Evolutionary conservation across 1,284 basidiomycete species (phyloP).

Genomic region (Acaromyces ingoldii): DNA sequence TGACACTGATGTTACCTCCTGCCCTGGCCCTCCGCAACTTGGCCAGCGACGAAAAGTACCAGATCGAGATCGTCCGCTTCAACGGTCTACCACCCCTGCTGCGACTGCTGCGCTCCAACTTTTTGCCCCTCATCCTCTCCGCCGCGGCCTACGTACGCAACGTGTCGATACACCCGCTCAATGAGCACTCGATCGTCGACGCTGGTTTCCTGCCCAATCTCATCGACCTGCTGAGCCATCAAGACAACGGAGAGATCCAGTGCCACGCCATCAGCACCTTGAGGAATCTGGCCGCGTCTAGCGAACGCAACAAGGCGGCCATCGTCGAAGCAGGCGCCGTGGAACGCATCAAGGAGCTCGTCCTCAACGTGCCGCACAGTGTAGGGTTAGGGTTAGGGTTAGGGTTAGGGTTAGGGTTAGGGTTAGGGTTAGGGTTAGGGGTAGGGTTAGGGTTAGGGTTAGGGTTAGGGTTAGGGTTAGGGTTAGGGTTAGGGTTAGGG

Average conservation of each 20-base stretch:
- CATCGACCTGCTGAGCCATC: conserved; percentile 93
- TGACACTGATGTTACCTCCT: conserved; percentile 99
- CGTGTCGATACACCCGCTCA: conserved; percentile 95
- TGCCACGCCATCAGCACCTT: conserved; percentile 99
- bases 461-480: no score
- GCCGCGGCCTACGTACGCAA: conserved; percentile 98
- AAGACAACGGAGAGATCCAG: conserved; percentile 98
- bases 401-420: no score
- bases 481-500: no score
- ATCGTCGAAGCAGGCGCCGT: conserved; percentile 99
- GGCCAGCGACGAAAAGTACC: conserved; percentile 98
- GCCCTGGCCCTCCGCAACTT: conserved; percentile 93
- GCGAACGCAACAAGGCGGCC: conserved; percentile 96
- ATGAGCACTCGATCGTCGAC: conserved; percentile 99
- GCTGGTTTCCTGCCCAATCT: conserved; percentile 93
- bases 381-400: no score
- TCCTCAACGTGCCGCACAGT: conserved; percentile 87
- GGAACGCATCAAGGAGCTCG: conserved; percentile 92
- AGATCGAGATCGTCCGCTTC: conserved; percentile 95
- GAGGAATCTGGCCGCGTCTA: conserved; percentile 91
- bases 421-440: no score
- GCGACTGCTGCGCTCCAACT: conserved; percentile 90
- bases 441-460: no score
- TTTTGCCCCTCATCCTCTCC: conserved; percentile 96
- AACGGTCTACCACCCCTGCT: conserved; percentile 88